A percentile compares a stretch with the other conserved stretches of the same genome.
phyloP scores from a whole-genome alignment of 306 rosid genomes.

The Malus sieversii region DNA sequence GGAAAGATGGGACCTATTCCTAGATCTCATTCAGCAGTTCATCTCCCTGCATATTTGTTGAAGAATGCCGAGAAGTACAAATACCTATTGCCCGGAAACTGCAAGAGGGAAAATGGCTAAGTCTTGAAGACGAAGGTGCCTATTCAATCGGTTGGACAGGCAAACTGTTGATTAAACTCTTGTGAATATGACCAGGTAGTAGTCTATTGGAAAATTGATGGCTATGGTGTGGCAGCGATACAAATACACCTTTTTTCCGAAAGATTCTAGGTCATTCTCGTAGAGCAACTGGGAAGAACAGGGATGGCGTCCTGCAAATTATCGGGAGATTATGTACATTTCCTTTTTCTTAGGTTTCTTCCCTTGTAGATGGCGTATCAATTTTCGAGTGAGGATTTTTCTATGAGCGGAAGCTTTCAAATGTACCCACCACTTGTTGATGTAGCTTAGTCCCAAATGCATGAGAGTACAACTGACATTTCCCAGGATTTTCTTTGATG shows the following conservation, averaged over 20 bases:
- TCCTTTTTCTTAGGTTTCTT: slow-evolving; percentile 15
- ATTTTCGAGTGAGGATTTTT: slow-evolving; percentile 19
- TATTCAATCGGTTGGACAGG: slow-evolving; percentile 2
- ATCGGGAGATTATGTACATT: slow-evolving; percentile 20
- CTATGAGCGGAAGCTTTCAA: slow-evolving; percentile 22
- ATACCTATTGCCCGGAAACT: slow-evolving; percentile 72
- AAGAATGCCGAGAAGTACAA: slow-evolving; percentile 56
- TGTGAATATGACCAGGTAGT: slow-evolving; percentile 13
- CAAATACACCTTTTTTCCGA: slow-evolving; percentile 17
- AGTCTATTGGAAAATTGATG: slow-evolving; percentile 24
- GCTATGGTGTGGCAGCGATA: slow-evolving; percentile 6
- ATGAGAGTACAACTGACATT: slow-evolving; percentile 24
- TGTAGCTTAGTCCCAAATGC: slow-evolving; percentile 13
- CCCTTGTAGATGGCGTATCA: slow-evolving; percentile 20
- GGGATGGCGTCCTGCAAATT: slow-evolving; percentile 19
- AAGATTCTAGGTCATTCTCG: slow-evolving; percentile 27
- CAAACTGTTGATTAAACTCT: slow-evolving; percentile 1
- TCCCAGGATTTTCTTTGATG: slow-evolving; percentile 36
- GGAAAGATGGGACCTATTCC: slow-evolving; percentile 86
- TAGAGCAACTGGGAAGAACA: slow-evolving; percentile 20
- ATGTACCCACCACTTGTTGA: slow-evolving; percentile 29
- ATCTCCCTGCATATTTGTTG: slow-evolving; percentile 66
- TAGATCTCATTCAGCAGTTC: slow-evolving; percentile 69
- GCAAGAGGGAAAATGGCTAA: slow-evolving; percentile 73
- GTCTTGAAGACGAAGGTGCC: slow-evolving; percentile 7